Percentiles rank a stretch among this genome's conserved stretches.
These are phyloP conservation scores for Pseudognaphalium luteoalbum DNA, from an alignment of 129 eudicot genomes.

Conservation along the genomic window DNA sequence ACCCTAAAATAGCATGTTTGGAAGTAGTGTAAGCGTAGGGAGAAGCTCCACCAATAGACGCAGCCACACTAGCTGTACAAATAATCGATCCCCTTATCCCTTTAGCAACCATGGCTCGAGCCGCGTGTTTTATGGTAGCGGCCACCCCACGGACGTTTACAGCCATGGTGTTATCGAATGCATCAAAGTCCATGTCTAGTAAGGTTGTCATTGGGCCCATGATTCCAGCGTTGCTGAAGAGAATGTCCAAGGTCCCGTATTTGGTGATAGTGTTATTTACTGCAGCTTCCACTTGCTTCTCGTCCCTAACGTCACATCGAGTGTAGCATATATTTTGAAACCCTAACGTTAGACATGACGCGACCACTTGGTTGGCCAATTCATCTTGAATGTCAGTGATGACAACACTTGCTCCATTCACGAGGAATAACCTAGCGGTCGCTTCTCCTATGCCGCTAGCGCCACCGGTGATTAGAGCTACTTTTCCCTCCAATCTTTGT, in stretches of 20 bases:
- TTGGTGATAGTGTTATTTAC: conserved; percentile 44
- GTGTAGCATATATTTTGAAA: conserved; percentile 39
- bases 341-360: conserved; percentile 31
- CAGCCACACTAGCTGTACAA: conserved; percentile 75
- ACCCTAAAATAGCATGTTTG: conserved; percentile 73
- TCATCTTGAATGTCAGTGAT: no score
- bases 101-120: conserved; percentile 63
- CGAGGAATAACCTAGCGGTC: conserved; percentile 7
- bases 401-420: no score
- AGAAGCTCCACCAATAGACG: conserved; percentile 59
- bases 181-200: conserved; percentile 56
- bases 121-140: conserved; percentile 65
- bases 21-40: conserved; percentile 70
- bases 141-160: conserved; percentile 70
- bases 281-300: conserved; percentile 54
- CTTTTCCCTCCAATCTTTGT: conserved; percentile 72
- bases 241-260: conserved; percentile 50
- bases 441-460: conserved; percentile 83
- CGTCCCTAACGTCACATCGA: conserved; percentile 74
- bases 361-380: conserved; percentile 38
- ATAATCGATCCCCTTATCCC: conserved; percentile 63
- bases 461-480: conserved; percentile 79
- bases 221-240: conserved; percentile 74
- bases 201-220: conserved; percentile 56
- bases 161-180: conserved; percentile 61